A percentile compares a stretch with the other conserved stretches of the same genome.
phyloP scores from a whole-genome alignment of 352 stramenopile species.

The Thalassiosira delicatula region DNA sequence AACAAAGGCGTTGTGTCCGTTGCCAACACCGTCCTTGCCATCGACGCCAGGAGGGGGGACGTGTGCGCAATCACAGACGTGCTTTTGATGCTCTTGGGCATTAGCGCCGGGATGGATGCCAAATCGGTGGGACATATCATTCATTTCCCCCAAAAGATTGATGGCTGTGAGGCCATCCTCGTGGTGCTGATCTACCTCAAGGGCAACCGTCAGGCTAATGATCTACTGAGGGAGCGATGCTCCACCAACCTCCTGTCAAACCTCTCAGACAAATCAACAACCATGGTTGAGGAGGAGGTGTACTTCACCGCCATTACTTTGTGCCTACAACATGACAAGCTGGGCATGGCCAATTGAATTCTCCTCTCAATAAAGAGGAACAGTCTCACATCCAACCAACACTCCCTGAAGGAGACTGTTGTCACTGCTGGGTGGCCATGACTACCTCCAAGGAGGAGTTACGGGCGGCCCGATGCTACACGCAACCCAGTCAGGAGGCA shows the following conservation, averaged over 20 bases:
- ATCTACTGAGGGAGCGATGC: constrained; percentile 55
- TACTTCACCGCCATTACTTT: constrained; percentile 66
- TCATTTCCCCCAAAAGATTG: constrained; percentile 47
- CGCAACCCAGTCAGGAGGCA: too few species aligned
- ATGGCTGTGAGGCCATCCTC: constrained; percentile 53
- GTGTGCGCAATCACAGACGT: constrained; percentile 41
- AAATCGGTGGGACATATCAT: constrained; percentile 65
- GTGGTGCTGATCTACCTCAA: constrained; percentile 58
- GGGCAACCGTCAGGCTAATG: constrained; percentile 56
- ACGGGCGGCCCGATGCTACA: too few species aligned
- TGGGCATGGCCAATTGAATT: constrained; percentile 62
- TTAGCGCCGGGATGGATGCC: constrained; percentile 40
- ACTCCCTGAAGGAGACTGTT: too few species aligned
- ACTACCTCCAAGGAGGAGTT: too few species aligned
- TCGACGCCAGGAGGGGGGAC: constrained; percentile 34
- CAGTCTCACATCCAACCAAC: too few species aligned
- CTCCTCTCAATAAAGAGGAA: too few species aligned
- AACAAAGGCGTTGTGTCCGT: constrained; percentile 49
- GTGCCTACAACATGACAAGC: constrained; percentile 62
- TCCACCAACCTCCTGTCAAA: constrained; percentile 52
- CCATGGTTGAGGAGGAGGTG: constrained; percentile 58
- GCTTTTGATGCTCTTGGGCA: constrained; percentile 39
- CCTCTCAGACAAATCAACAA: constrained; percentile 40
- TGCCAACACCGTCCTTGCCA: constrained; percentile 64
- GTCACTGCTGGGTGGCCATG: too few species aligned